A percentile compares a stretch with the other conserved stretches of the same genome.
Conservation (phyloP, 2,329 filamentous ascomycete species). For the Fusarium hostae region DNA sequence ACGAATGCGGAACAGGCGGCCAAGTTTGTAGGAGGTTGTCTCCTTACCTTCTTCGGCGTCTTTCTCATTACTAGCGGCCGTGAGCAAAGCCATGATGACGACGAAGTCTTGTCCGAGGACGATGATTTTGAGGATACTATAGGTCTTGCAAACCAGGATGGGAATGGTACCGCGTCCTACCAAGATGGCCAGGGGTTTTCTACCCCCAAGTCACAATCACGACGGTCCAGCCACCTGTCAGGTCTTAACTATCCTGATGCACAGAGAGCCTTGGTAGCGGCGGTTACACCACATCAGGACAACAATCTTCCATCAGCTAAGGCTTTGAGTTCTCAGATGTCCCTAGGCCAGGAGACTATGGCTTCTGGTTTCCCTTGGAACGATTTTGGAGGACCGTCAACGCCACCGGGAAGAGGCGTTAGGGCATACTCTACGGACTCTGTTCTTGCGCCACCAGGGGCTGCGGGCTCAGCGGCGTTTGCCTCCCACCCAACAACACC, state of each 20-base stretch:
- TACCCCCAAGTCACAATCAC: constrained; percentile 51
- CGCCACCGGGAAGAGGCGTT: constrained; percentile 49
- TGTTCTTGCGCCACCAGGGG: constrained; percentile 39
- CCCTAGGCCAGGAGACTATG: constrained; percentile 51
- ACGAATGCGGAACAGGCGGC: constrained; percentile 76
- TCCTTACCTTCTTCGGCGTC: constrained; percentile 95
- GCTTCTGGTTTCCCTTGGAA: constrained; percentile 59
- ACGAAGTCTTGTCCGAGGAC: constrained; percentile 62
- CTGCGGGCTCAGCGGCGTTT: constrained; percentile 32
- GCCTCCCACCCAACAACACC: constrained; percentile 50
- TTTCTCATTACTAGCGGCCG: constrained; percentile 94
- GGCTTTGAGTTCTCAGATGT: constrained; percentile 48
- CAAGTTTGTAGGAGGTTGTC: constrained; percentile 91
- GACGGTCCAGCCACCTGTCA: constrained; percentile 61
- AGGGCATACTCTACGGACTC: constrained; percentile 53
- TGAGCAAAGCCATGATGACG: constrained; percentile 66
- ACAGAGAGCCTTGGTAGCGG: constrained; percentile 46
- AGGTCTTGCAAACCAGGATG: constrained; percentile 64
- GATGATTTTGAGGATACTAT: constrained; percentile 74
- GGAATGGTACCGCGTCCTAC: constrained; percentile 23
- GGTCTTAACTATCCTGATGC: constrained; percentile 57
- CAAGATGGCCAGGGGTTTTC: constrained; percentile 36
- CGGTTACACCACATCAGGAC: constrained; percentile 50
- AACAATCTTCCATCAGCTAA: constrained; percentile 52
- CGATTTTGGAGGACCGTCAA: constrained; percentile 48